Evolutionary conservation across 2,329 filamentous ascomycete genomes (phyloP).

Genomic region (Daldinia sp.): DNA sequence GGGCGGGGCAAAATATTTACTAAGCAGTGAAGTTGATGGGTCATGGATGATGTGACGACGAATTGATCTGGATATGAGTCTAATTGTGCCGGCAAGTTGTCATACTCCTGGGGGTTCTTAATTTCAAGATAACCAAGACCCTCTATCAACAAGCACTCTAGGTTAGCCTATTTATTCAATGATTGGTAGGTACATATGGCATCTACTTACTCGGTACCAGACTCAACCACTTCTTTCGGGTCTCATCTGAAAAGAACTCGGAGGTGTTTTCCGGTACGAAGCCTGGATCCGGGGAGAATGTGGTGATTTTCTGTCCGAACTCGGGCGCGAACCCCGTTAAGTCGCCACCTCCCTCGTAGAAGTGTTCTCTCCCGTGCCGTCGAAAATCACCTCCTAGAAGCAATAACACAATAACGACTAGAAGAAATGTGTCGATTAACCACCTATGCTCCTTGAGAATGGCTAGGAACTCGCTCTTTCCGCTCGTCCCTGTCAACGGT

Average conservation of each 20-base stretch:
- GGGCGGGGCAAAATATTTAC: slow-evolving; percentile 41
- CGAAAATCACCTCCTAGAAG: slow-evolving; percentile 51
- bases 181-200: background rate
- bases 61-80: slow-evolving; percentile 51
- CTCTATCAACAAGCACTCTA: slow-evolving; percentile 35
- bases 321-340: slow-evolving; percentile 57
- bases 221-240: slow-evolving; percentile 54
- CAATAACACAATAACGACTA: slow-evolving; percentile 54
- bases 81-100: slow-evolving; percentile 55
- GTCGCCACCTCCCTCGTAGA: slow-evolving; percentile 54
- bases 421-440: slow-evolving; percentile 53
- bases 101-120: slow-evolving; percentile 51
- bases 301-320: slow-evolving; percentile 56
- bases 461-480: slow-evolving; percentile 32
- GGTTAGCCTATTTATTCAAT: background rate
- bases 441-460: slow-evolving; percentile 46
- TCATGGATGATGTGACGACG: slow-evolving; percentile 58
- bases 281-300: slow-evolving; percentile 53
- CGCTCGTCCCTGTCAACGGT: slow-evolving; percentile 23
- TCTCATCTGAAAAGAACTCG: slow-evolving; percentile 55
- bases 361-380: slow-evolving; percentile 35
- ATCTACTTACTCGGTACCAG: slow-evolving; percentile 54
- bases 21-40: slow-evolving; percentile 60
- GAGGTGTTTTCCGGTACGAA: slow-evolving; percentile 56
- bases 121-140: slow-evolving; percentile 58